Base-by-base conservation (phyloP, 2,329 filamentous ascomycete genomes). In the Pseudogymnoascus sp. region DNA sequence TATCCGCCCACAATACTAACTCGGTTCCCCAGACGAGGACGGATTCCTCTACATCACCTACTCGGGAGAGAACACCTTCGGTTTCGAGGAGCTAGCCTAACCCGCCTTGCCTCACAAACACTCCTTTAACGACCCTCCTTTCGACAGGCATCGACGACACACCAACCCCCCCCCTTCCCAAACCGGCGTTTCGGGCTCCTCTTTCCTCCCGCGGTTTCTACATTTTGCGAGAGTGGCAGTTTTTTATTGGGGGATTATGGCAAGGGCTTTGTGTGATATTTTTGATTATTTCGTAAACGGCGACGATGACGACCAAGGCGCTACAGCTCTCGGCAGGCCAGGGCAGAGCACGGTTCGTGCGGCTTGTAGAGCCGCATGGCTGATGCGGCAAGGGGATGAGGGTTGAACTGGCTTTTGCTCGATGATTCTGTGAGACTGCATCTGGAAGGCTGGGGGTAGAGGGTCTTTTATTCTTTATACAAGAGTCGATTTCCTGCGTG, bases 51-150 rank as follows among this genome's bases (percentile, higher is more conserved):
- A 99, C 83, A 99, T 99, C 81, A 97, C 93, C 72, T 96, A 96
- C 84, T 97, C 93, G 61, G 95, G 95, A 79, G 95, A 97, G 86
- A 99, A 97, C 84, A 99, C 95, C 63, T 99, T 99, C 75, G 95
- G 95, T 74, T 76, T 77, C 66, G 74, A 81, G 72, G 73, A 74
- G 65, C 50, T 57, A 33, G 47, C 61, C 26, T 64, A 65, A 36
- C 38, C 23, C 31, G 33, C 28, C 19, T 33, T 6, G 31, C 61
- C 23, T 17, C 59, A 23, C n/a, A 1, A 19, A 36, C 59, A 38
- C 38, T 35, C 38, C 17, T 33, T 50, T 50, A 47, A 62, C 61
- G 38, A 62, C 61, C 40, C 61, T 61, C 35, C 60, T 62, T 57
- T 33, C 50, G 50, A 57, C 50, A 57, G 50, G 50, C 50, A 57